Base-by-base conservation (phyloP, 106 monocot genomes). In the Vanilla planifolia region DNA sequence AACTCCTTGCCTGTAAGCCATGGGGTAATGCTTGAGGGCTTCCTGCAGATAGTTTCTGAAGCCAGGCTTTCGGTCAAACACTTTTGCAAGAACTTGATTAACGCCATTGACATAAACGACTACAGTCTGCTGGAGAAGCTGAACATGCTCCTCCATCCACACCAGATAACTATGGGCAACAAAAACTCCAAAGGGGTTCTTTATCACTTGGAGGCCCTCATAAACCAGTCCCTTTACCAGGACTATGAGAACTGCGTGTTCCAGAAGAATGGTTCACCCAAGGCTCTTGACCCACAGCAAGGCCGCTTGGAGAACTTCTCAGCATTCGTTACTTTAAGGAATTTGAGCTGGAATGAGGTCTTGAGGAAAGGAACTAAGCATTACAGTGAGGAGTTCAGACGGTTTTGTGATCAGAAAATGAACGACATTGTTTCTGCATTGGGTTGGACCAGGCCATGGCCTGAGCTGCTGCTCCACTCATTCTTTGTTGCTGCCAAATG, bases 11-110 rank as follows among this genome's bases (percentile, higher is more conserved):
- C 95, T 3, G 90, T 96, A 9, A 90, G 86, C 63, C 75, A 81
- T 39, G 90, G 87, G 59, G 90, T 79, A 23, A 87, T 96, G 90
- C 74, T 96, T 13, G 95, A 96, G 55, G 95, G 95, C n/a, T 96
- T 96, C 66, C 67, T 95, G 48, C 95, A 96, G 69, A 75, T 96
- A 26, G 95, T 84, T 1, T 86, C 86, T 2, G 95, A 96, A 64
- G 78, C 95, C 4, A 77, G 86, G 43, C 81, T 96, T 16, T 96
- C 95, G 0, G 76, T 96, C 1, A 86, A 81, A 41, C 95, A 96
- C 15, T 84, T 96, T 48, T 96, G 90, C 79, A 84, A 69, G 66
- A 76, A 67, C 14, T 73, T 96, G 10, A 57, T 86, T 32, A 69
- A 70, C 68, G 73, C 75, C 48, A 69, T 71, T 8, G 80, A 83